Evolutionary conservation across 805 yeast genomes (phyloP).

Genomic region (Debaryomyces tyrocola): DNA sequence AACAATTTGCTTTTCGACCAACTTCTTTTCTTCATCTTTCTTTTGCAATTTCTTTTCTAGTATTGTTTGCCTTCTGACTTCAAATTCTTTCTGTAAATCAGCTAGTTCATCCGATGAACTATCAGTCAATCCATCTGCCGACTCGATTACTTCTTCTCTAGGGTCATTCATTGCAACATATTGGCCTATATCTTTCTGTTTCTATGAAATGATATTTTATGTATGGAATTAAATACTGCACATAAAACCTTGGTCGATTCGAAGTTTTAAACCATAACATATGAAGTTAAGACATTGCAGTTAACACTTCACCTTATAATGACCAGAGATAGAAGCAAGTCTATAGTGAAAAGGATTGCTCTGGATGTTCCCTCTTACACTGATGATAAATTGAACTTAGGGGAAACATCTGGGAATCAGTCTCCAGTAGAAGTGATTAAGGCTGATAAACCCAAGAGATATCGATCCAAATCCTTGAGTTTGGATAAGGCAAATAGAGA

Average conservation of each 20-base stretch:
- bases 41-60: constrained; percentile 11
- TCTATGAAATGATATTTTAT: not conserved
- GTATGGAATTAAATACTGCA: not conserved
- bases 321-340: constrained; percentile 54
- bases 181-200: not conserved
- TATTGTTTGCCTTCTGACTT: constrained; percentile 21
- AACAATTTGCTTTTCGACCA: constrained; percentile 7
- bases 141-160: constrained; percentile 21
- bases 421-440: not conserved
- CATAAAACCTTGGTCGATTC: not conserved
- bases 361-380: constrained; percentile 44
- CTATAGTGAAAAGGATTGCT: constrained; percentile 65
- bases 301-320: constrained; percentile 11
- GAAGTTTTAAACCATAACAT: too few relatives aligned
- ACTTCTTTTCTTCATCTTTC: constrained; percentile 6
- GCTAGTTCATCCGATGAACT: constrained; percentile 38
- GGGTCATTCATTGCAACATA: constrained; percentile 29
- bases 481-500: not conserved
- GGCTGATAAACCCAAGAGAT: not conserved
- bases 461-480: constrained; percentile 7
- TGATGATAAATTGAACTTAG: constrained; percentile 25
- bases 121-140: constrained; percentile 34
- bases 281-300: too few relatives aligned
- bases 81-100: constrained; percentile 39
- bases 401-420: constrained; percentile 5